These are phyloP conservation scores for Penicillium sp. DNA, from an alignment of 2,329 filamentous ascomycete species.

Conservation along the genomic window DNA sequence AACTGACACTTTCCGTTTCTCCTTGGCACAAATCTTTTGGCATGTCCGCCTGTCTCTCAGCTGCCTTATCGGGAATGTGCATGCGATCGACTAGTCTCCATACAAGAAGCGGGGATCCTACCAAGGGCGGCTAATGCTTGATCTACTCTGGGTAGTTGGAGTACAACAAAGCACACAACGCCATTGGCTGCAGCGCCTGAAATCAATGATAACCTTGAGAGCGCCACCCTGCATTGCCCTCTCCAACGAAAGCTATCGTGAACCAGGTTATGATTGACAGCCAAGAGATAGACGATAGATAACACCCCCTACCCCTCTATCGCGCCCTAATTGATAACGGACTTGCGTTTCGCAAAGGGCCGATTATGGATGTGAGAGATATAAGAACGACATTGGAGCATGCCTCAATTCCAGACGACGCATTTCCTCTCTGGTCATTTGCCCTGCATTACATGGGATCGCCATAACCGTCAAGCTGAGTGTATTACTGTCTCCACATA, in stretches of 20 bases:
- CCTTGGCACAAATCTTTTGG: neutral
- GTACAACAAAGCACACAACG: neutral
- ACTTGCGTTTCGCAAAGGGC: neutral
- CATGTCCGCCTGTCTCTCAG: neutral
- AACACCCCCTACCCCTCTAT: constrained; percentile 4
- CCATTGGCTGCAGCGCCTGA: neutral
- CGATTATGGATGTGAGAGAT: neutral
- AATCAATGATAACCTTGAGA: constrained; percentile 1
- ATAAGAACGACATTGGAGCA: neutral
- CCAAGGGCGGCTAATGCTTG: neutral
- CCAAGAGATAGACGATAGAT: constrained; percentile 17
- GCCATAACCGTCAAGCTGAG: neutral
- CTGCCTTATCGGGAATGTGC: neutral
- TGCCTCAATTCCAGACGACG: neutral
- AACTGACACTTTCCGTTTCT: neutral
- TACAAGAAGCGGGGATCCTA: neutral
- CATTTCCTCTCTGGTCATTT: neutral
- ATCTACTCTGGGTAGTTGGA: constrained; percentile 7
- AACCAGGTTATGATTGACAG: constrained; percentile 6
- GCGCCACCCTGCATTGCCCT: neutral
- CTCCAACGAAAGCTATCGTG: neutral
- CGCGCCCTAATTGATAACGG: neutral
- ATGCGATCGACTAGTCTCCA: neutral
- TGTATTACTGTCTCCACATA: constrained; percentile 2
- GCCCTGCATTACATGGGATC: neutral